Percentiles rank a stretch among this genome's conserved stretches.
Evolutionary conservation across 2,329 filamentous ascomycete species (phyloP).

Genomic region (Xylaria sp.): DNA sequence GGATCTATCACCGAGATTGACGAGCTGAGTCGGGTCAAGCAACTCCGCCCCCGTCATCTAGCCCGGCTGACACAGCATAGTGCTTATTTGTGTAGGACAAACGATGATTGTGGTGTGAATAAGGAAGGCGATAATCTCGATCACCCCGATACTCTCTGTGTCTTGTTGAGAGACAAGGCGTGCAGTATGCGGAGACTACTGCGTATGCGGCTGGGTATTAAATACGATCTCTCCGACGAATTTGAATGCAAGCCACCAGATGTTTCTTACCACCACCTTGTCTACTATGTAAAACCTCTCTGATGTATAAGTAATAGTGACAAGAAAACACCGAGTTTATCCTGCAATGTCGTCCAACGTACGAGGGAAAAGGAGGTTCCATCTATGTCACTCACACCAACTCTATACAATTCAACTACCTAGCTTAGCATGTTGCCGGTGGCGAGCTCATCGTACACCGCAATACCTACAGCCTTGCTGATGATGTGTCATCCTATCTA

Average conservation of each 20-base stretch:
- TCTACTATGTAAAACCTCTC: constrained; percentile 13
- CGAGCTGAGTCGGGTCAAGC: constrained; percentile 18
- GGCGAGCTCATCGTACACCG: constrained; percentile 5
- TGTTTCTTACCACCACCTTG: neutral
- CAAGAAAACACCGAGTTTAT: neutral
- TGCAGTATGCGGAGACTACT: neutral
- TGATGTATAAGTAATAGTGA: neutral
- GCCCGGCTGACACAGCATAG: constrained; percentile 23
- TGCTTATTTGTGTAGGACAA: constrained; percentile 16
- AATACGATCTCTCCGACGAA: neutral
- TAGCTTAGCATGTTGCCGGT: neutral
- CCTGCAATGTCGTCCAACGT: neutral
- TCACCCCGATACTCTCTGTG: neutral
- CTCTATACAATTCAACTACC: neutral
- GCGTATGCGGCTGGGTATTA: neutral
- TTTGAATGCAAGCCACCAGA: neutral
- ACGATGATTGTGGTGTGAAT: constrained; percentile 9
- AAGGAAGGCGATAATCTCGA: neutral
- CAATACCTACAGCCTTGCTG: constrained; percentile 6
- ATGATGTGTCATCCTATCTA: constrained; percentile 6
- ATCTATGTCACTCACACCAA: neutral
- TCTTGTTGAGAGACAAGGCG: neutral
- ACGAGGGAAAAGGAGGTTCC: neutral
- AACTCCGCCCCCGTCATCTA: constrained; percentile 21
- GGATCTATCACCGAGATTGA: constrained; percentile 24